phyloP scores from a whole-genome alignment of 495 filamentous ascomycete species.

The Hypoxylon trugodes region DNA sequence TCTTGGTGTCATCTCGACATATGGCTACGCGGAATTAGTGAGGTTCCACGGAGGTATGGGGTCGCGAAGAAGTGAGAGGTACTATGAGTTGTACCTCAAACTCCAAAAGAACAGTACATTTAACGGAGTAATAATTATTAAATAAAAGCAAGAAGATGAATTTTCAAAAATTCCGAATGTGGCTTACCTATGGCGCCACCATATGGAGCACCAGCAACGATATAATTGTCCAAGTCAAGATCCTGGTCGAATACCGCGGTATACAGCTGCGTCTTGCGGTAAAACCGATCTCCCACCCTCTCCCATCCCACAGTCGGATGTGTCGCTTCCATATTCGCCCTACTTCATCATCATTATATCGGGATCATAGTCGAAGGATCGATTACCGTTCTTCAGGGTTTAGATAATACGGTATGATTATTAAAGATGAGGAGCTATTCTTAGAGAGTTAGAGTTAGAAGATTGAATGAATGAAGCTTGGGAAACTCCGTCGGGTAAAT shows the following conservation, averaged over 20 bases:
- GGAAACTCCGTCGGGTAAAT: constrained; percentile 25
- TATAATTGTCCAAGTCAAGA: constrained; percentile 93
- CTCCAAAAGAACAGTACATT: background rate
- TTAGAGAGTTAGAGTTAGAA: background rate
- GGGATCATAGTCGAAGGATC: constrained; percentile 18
- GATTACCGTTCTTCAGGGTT: background rate
- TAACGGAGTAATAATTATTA: too few species aligned
- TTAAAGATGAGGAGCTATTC: background rate
- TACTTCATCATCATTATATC: constrained; percentile 46
- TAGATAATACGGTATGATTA: background rate
- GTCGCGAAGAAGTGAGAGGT: background rate
- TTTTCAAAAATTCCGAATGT: constrained; percentile 7
- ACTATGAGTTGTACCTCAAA: background rate
- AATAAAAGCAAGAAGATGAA: background rate
- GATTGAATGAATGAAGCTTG: constrained; percentile 9
- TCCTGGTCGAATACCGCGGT: constrained; percentile 90
- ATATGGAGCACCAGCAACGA: constrained; percentile 92
- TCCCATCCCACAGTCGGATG: constrained; percentile 93
- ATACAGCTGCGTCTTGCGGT: constrained; percentile 92
- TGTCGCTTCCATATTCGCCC: constrained; percentile 55
- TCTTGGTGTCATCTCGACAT: constrained; percentile 85
- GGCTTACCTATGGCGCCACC: constrained; percentile 87
- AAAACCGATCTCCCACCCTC: constrained; percentile 88
- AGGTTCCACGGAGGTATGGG: background rate
- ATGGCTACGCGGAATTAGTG: constrained; percentile 67